phyloP scores from a whole-genome alignment of 331 rosid genomes.

The Rhamnella rubrinervis region DNA sequence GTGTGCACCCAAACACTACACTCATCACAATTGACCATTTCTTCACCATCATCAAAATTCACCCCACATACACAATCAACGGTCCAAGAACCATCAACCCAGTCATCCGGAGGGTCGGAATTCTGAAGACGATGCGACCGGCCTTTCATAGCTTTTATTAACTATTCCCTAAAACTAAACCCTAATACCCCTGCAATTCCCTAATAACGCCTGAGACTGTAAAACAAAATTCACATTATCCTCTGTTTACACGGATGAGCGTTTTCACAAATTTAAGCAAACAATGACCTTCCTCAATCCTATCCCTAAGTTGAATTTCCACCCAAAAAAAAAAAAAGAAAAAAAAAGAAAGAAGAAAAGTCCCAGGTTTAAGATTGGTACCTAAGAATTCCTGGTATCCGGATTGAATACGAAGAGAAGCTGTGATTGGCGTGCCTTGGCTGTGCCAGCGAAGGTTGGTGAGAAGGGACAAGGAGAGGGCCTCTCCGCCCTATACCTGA shows the following conservation, averaged over 20 bases:
- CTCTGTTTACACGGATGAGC: neutral
- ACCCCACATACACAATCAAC: slow-evolving; percentile 98
- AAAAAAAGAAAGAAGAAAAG: no score
- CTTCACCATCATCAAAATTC: slow-evolving; percentile 95
- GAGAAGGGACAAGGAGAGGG: neutral
- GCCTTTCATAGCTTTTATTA: slow-evolving; percentile 54
- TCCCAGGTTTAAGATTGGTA: neutral
- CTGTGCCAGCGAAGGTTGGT: neutral
- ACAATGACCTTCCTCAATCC: neutral
- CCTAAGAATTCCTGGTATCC: slow-evolving; percentile 20
- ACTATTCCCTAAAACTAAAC: neutral
- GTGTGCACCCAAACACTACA: slow-evolving; percentile 99
- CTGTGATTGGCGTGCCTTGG: no score
- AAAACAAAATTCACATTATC: slow-evolving; percentile 14
- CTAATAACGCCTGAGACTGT: neutral
- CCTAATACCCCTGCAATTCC: slow-evolving; percentile 25
- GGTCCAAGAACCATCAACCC: slow-evolving; percentile 95
- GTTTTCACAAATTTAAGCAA: neutral
- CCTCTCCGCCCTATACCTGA: neutral
- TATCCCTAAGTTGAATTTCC: neutral
- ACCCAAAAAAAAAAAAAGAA: neutral
- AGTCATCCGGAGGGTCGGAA: slow-evolving; percentile 89
- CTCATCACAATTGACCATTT: slow-evolving; percentile 99
- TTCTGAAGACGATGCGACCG: slow-evolving; percentile 92
- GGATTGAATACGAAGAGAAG: neutral